These are phyloP conservation scores for Peziza echinospora DNA, from an alignment of 495 filamentous ascomycete species.

Conservation along the genomic window DNA sequence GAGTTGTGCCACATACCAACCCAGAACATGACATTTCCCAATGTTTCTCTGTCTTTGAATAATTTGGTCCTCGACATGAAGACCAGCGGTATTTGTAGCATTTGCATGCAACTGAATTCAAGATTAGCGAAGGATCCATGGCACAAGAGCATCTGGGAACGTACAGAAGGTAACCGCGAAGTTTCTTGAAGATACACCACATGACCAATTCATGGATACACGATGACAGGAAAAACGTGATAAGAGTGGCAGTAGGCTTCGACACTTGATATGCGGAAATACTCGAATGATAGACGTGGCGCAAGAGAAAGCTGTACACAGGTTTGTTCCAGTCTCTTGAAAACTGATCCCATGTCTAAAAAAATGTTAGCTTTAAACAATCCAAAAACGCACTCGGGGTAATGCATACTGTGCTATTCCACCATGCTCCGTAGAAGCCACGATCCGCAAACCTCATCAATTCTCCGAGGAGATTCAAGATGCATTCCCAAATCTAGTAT, in stretches of 20 bases:
- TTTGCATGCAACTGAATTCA: slow-evolving; percentile 35
- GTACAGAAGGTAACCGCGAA: slow-evolving; percentile 45
- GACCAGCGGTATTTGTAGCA: slow-evolving; percentile 48
- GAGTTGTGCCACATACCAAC: slow-evolving; percentile 32
- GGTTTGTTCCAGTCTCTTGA: slow-evolving; percentile 55
- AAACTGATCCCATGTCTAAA: slow-evolving; percentile 15
- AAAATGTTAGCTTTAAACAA: neutral
- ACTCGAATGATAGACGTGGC: slow-evolving; percentile 53
- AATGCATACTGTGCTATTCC: slow-evolving; percentile 29
- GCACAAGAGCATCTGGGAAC: neutral
- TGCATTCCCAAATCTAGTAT: slow-evolving; percentile 64
- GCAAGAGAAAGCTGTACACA: slow-evolving; percentile 48
- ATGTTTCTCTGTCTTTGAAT: slow-evolving; percentile 32
- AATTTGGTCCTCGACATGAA: slow-evolving; percentile 37
- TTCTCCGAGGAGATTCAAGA: slow-evolving; percentile 55
- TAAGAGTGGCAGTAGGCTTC: slow-evolving; percentile 44
- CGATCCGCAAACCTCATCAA: slow-evolving; percentile 55
- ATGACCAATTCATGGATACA: slow-evolving; percentile 55
- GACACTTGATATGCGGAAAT: slow-evolving; percentile 48
- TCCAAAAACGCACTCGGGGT: neutral
- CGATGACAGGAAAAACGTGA: slow-evolving; percentile 50
- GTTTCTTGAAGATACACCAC: slow-evolving; percentile 56
- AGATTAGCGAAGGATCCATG: too few relatives aligned
- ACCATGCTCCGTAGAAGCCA: slow-evolving; percentile 57
- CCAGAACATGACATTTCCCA: slow-evolving; percentile 61